phyloP scores from a whole-genome alignment of 164 flowering plant genomes.

The Magnolia sinica region DNA sequence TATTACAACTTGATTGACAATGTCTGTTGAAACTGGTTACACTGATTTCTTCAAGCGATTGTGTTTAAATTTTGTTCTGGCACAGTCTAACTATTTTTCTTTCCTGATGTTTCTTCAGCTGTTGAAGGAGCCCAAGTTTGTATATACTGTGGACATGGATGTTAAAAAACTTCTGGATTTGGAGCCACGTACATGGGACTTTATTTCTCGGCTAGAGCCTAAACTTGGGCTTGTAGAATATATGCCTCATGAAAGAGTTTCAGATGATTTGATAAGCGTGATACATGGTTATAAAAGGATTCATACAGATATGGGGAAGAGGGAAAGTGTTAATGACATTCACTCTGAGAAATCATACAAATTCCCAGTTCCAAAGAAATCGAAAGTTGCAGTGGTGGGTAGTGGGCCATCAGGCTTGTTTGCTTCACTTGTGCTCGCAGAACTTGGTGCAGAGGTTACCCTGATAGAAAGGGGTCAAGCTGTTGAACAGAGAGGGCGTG shows the following conservation, averaged over 20 bases:
- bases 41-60: not conserved
- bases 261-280: conserved; percentile 59
- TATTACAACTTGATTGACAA: not conserved
- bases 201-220: conserved; percentile 71
- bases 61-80: not conserved
- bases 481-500: conserved; percentile 95
- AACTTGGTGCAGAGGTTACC: conserved; percentile 93
- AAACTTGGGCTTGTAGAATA: conserved; percentile 69
- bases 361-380: conserved; percentile 26
- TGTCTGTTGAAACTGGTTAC: not conserved
- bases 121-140: conserved; percentile 85
- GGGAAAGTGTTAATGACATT: conserved; percentile 21
- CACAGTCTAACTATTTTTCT: not conserved
- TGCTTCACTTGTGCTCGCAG: conserved; percentile 95
- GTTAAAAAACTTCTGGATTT: conserved; percentile 58
- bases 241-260: conserved; percentile 33
- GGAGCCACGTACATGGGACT: conserved; percentile 83
- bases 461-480: conserved; percentile 91
- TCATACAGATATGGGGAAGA: conserved; percentile 14
- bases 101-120: conserved; percentile 34
- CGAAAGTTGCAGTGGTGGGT: conserved; percentile 87
- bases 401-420: conserved; percentile 95
- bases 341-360: conserved; percentile 8
- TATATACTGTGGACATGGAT: conserved; percentile 91
- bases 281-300: conserved; percentile 32